A percentile compares a stretch with the other conserved stretches of the same genome.
Evolutionary conservation across 371 early-diverging fungal species (phyloP).

Genomic region (Circinella umbellata): DNA sequence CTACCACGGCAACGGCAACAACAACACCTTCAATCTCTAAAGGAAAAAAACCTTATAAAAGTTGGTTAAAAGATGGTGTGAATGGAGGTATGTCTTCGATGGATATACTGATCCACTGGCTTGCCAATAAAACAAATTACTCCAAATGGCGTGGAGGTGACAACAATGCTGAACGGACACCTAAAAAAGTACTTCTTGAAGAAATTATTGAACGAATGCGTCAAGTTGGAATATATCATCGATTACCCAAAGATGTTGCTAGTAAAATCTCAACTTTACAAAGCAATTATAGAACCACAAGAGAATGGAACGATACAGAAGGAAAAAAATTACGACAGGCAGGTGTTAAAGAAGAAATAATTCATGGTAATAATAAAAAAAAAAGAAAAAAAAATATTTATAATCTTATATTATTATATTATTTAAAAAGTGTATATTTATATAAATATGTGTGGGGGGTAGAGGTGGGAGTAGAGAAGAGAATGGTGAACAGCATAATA

Average conservation of each 20-base stretch:
- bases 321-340: constrained; percentile 40
- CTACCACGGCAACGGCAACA: constrained; percentile 1
- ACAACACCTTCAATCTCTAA: not conserved
- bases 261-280: constrained; percentile 53
- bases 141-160: constrained; percentile 55
- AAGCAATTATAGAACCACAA: constrained; percentile 48
- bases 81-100: constrained; percentile 51
- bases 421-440: not conserved
- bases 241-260: constrained; percentile 51
- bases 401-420: constrained; percentile 1
- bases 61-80: constrained; percentile 57
- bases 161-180: constrained; percentile 45
- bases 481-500: not conserved
- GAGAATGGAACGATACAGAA: constrained; percentile 51
- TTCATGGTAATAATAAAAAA: constrained; percentile 41
- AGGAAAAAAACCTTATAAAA: constrained; percentile 52
- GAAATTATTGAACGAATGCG: constrained; percentile 50
- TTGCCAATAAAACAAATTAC: constrained; percentile 42
- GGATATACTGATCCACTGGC: constrained; percentile 48
- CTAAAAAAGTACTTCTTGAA: constrained; percentile 48
- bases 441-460: not conserved
- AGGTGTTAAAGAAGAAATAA: constrained; percentile 40
- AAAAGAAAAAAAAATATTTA: not conserved
- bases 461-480: not conserved
- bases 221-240: constrained; percentile 50